Evolutionary conservation across 768 basidiomycete species (phyloP).

Genomic region (Flagelloscypha sp.): DNA sequence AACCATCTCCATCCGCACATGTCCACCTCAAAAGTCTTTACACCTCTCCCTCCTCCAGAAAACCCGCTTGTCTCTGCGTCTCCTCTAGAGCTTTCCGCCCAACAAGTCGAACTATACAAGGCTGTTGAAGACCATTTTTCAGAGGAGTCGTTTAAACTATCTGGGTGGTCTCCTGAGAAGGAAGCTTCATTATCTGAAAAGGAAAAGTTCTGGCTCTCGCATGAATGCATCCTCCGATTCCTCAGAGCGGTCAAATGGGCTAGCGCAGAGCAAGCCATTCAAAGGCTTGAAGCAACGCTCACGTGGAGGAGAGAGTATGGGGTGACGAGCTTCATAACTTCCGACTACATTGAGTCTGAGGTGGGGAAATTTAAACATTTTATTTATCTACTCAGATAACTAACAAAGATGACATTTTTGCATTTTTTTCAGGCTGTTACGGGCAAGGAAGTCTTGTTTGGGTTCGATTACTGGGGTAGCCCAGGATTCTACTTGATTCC

Average conservation of each 20-base stretch:
- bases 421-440: slow-evolving; percentile 75
- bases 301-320: slow-evolving; percentile 79
- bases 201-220: slow-evolving; percentile 77
- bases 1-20: too few species aligned
- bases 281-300: slow-evolving; percentile 62
- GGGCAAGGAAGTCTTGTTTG: slow-evolving; percentile 74
- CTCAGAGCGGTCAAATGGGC: slow-evolving; percentile 76
- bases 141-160: too few species aligned
- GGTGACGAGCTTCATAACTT: slow-evolving; percentile 51
- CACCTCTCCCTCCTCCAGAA: too few species aligned
- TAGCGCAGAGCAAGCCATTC: slow-evolving; percentile 40
- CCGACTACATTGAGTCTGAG: slow-evolving; percentile 66
- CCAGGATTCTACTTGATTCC: slow-evolving; percentile 65
- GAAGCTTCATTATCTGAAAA: slow-evolving; percentile 45
- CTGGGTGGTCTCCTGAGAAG: slow-evolving; percentile 33
- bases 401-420: too few species aligned
- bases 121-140: too few species aligned
- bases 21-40: too few species aligned
- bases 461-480: slow-evolving; percentile 58
- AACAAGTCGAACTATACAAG: too few species aligned
- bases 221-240: slow-evolving; percentile 71
- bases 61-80: too few species aligned
- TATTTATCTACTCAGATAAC: too few species aligned
- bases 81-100: too few species aligned
- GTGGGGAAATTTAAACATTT: too few species aligned